Evolutionary conservation across 2,329 filamentous ascomycete species (phyloP), one percentile per base, ranked within the genome.

Genomic region (Exophiala dermatitidis): DNA sequence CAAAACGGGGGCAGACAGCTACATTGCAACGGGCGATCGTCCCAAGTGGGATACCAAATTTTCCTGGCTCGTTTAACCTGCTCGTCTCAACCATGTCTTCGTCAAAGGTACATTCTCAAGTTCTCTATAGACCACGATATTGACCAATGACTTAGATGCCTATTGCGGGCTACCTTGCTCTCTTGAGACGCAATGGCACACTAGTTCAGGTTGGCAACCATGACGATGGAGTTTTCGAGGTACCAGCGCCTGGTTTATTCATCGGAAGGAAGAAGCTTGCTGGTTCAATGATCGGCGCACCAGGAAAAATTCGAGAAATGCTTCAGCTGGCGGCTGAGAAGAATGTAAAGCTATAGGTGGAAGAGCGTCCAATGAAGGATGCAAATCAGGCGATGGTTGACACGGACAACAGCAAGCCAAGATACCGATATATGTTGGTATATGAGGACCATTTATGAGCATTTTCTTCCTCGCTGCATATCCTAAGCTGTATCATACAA

Each of bases 191-290:
- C 10, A 76, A 80, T 46, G 83, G 84, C 4, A 74, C 73, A 10
- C 81, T 86, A 61, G 76, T 86, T 52, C 82, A 86, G 67, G 75
- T 88, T 46, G 84, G 84, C 31, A 78, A 78, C 1, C 84, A 85
- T 0, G 85, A 88, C 62, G 76, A 77, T 52, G 2, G 68, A 9
- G 55, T 73, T 32, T 81, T 80, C 3, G 69, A 70, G 2, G 73
- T 86, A 60, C 74, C 82, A 79, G 61, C 19, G 19, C 19, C 19
- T 19, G 19, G 19, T 19, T 19, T 19, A 19, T 19, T 19, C 19
- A 19, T 19, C 19, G 19, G 19, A 19, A 19, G 19, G 19, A 19
- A 19, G 19, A 19, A 19, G 19, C 19, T 19, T 19, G 19, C 19
- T 19, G 19, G 19, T 19, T 70, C 76, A 2, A 68, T 88, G 53